A percentile compares a stretch with the other conserved stretches of the same genome.
These are phyloP conservation scores for Cephaloascus albidus DNA, from an alignment of 805 yeast species.

Conservation along the genomic window DNA sequence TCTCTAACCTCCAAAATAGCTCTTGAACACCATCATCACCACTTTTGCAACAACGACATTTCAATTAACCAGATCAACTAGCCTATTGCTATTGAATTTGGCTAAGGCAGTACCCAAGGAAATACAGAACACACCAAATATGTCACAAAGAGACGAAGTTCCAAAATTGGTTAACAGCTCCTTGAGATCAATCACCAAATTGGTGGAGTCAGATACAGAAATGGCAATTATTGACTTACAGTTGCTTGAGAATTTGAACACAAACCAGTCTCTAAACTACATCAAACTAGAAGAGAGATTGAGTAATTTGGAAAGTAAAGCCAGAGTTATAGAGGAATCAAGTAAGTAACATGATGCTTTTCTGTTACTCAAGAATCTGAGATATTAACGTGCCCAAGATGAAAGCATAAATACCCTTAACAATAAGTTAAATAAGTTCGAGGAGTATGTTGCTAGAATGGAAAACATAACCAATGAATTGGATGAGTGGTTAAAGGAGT, in stretches of 20 bases:
- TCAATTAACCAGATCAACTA: no score
- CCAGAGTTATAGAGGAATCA: constrained; percentile 16
- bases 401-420: constrained; percentile 16
- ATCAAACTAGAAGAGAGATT: constrained; percentile 29
- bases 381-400: not conserved
- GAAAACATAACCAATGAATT: constrained; percentile 44
- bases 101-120: no score
- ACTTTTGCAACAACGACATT: no score
- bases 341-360: constrained; percentile 9
- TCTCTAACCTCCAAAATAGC: no score
- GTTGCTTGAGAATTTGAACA: constrained; percentile 44
- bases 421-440: constrained; percentile 16
- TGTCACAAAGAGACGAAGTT: constrained; percentile 10
- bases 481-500: constrained; percentile 52
- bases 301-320: constrained; percentile 32
- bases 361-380: not conserved
- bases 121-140: not conserved
- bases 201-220: constrained; percentile 30
- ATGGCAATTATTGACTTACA: constrained; percentile 35
- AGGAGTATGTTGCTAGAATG: constrained; percentile 25
- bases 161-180: constrained; percentile 18
- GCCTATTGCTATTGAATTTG: no score
- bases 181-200: constrained; percentile 16
- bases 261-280: constrained; percentile 47
- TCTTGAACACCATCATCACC: no score